Evolutionary conservation across 306 rosid genomes (phyloP).

Genomic region (Cyclanthera cordifolia): DNA sequence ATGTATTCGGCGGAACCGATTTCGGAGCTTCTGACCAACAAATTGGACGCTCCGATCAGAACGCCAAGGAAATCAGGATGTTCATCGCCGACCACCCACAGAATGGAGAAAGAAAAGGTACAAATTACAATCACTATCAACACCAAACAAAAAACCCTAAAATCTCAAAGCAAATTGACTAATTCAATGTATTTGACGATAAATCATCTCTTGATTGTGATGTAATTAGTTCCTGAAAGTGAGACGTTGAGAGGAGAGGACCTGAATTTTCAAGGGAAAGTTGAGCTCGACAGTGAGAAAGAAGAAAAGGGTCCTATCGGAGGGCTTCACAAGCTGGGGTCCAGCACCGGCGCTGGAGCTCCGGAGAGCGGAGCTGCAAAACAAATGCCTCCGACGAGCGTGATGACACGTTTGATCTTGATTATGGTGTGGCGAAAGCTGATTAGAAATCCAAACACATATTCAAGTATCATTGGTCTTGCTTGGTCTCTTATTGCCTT

Average conservation of each 20-base stretch:
- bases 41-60: conserved; percentile 7
- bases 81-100: conserved; percentile 15
- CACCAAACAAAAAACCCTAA: neutral
- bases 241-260: conserved; percentile 9
- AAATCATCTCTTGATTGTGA: neutral
- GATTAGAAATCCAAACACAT: conserved; percentile 82
- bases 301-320: conserved; percentile 4
- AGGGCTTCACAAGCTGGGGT: conserved; percentile 2
- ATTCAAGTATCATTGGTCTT: conserved; percentile 71
- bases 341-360: neutral
- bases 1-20: conserved; percentile 36
- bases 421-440: conserved; percentile 96
- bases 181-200: neutral
- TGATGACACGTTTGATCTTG: conserved; percentile 82
- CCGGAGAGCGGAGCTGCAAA: conserved; percentile 13
- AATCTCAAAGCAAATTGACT: neutral
- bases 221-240: conserved; percentile 8
- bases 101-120: conserved; percentile 4
- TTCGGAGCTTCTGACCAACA: conserved; percentile 8
- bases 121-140: neutral
- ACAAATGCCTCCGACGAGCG: conserved; percentile 80
- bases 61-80: conserved; percentile 18
- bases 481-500: conserved; percentile 74
- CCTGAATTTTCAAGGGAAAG: conserved; percentile 3
- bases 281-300: conserved; percentile 5